phyloP scores from a whole-genome alignment of 176 grass and related monocot species.

The Cenchrus americanus region DNA sequence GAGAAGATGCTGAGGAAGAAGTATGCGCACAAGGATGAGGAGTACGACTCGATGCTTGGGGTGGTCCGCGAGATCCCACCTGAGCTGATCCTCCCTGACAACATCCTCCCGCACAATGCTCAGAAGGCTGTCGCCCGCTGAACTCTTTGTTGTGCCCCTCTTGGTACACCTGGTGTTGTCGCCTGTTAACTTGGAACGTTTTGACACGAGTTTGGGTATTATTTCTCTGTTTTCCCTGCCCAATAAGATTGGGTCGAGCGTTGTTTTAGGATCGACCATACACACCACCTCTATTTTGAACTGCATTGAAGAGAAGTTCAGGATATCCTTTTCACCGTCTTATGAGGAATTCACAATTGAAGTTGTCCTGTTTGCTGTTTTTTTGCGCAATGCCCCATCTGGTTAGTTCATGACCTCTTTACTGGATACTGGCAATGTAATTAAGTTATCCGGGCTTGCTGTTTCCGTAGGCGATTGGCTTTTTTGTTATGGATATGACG shows the following conservation, averaged over 20 bases:
- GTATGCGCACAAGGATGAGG: constrained; percentile 74
- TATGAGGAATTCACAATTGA: constrained; percentile 21
- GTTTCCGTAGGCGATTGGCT: not conserved
- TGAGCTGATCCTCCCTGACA: constrained; percentile 76
- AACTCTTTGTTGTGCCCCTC: constrained; percentile 23
- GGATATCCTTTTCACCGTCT: not conserved
- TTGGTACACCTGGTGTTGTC: constrained; percentile 37
- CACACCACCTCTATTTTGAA: constrained; percentile 31
- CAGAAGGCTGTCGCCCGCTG: constrained; percentile 57
- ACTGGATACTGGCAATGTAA: not conserved
- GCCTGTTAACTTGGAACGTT: constrained; percentile 41
- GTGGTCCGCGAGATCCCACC: constrained; percentile 79
- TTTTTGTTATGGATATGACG: not conserved
- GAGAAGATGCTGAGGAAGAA: constrained; percentile 93
- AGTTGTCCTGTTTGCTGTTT: not conserved
- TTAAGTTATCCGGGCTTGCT: not conserved
- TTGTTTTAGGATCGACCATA: constrained; percentile 70
- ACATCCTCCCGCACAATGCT: constrained; percentile 71
- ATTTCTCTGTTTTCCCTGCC: constrained; percentile 50
- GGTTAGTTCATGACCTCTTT: not conserved
- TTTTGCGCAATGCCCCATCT: not conserved
- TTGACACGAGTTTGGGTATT: constrained; percentile 47
- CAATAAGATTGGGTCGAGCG: constrained; percentile 85
- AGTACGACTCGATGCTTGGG: constrained; percentile 90
- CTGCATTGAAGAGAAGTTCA: constrained; percentile 35